A percentile compares a stretch with the other conserved stretches of the same genome.
These are phyloP conservation scores for Botrytis squamosa DNA, from an alignment of 2,329 filamentous ascomycete species.

Conservation along the genomic window DNA sequence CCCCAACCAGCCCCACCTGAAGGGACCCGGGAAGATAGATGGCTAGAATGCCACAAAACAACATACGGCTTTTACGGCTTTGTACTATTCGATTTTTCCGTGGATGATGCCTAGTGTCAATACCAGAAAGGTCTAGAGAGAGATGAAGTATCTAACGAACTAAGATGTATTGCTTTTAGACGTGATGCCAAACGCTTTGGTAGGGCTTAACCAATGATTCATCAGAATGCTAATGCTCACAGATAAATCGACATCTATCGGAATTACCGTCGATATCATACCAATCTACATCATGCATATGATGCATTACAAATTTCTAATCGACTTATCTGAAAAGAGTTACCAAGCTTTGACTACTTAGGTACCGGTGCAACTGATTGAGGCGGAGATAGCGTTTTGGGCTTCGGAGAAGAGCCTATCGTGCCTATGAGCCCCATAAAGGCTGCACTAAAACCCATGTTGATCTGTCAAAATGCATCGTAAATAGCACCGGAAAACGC, in stretches of 20 bases:
- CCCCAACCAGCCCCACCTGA: constrained; percentile 10
- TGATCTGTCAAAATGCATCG: neutral
- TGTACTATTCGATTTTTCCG: neutral
- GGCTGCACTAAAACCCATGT: neutral
- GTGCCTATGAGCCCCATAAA: neutral
- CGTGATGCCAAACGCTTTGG: neutral
- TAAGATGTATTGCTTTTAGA: neutral
- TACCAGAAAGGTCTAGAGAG: neutral
- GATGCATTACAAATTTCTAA: neutral
- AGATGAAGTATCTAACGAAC: neutral
- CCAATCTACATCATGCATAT: neutral
- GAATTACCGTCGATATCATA: neutral
- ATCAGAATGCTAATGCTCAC: neutral
- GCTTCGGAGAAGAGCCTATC: constrained; percentile 13
- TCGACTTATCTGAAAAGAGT: neutral
- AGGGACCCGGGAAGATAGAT: constrained; percentile 11
- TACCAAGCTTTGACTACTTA: constrained; percentile 3
- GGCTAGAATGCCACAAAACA: neutral
- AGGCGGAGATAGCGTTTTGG: constrained; percentile 13
- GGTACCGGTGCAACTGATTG: neutral
- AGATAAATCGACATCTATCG: neutral
- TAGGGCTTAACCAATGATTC: neutral
- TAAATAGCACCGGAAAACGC: neutral
- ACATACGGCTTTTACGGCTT: neutral
- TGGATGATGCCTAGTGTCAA: neutral